A percentile compares a stretch with the other conserved stretches of the same genome.
Conservation (phyloP, 1,284 basidiomycete genomes). For the Hymenochaete sp. region DNA sequence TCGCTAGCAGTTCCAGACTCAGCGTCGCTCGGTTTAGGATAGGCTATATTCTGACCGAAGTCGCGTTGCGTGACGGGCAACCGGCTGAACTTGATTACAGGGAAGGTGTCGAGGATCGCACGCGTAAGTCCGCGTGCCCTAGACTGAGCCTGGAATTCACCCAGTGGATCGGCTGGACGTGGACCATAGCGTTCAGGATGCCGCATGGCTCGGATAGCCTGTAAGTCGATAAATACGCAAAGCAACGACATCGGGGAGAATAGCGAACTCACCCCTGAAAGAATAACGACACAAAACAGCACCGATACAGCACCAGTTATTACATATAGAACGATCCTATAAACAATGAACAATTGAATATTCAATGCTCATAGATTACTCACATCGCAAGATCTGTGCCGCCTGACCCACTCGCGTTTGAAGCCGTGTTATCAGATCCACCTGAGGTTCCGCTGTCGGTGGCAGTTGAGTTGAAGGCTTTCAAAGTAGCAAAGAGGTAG, state of each 20-base stretch:
- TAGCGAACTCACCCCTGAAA: constrained; percentile 59
- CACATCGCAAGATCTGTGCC: constrained; percentile 72
- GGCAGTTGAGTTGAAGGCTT: constrained; percentile 56
- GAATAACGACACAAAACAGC: constrained; percentile 72
- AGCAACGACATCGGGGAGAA: constrained; percentile 12
- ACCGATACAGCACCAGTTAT: constrained; percentile 80
- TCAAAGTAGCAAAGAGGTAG: constrained; percentile 61
- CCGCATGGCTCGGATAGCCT: constrained; percentile 74
- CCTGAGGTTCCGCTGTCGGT: constrained; percentile 18
- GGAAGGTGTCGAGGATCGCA: constrained; percentile 91
- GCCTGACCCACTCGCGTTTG: constrained; percentile 22
- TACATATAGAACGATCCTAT: constrained; percentile 78
- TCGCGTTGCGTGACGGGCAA: constrained; percentile 13
- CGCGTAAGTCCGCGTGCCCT: constrained; percentile 75
- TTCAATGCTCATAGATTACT: constrained; percentile 20
- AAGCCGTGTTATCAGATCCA: constrained; percentile 12
- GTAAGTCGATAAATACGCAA: constrained; percentile 15
- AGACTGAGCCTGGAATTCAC: constrained; percentile 47
- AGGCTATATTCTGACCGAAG: constrained; percentile 9
- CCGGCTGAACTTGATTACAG: constrained; percentile 75
- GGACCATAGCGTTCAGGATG: constrained; percentile 91
- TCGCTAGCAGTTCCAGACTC: constrained; percentile 21
- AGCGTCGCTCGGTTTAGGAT: constrained; percentile 26
- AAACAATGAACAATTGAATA: constrained; percentile 3
- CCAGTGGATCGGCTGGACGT: constrained; percentile 38